phyloP scores from a whole-genome alignment of 768 basidiomycete genomes.

The Termitomyces eurrhizus region DNA sequence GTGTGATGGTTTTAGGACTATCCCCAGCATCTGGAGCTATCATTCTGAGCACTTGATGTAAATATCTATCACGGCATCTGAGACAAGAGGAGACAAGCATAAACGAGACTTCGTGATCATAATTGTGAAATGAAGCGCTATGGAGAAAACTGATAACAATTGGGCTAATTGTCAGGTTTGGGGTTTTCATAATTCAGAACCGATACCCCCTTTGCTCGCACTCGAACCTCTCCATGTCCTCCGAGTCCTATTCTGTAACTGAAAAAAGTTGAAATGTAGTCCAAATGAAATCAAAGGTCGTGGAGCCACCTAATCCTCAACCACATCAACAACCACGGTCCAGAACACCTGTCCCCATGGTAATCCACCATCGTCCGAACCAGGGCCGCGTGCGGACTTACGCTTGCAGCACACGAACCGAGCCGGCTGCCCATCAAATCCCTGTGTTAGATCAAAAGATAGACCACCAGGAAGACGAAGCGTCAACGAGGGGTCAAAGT shows the following conservation, averaged over 20 bases:
- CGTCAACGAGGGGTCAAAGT: conserved; percentile 60
- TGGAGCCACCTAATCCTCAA: conserved; percentile 16
- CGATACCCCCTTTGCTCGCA: too few relatives aligned
- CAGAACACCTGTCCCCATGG: conserved; percentile 52
- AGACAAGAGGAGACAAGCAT: too few relatives aligned
- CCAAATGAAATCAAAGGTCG: not conserved
- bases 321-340: conserved; percentile 50
- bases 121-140: too few relatives aligned
- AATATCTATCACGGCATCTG: too few relatives aligned
- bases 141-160: not conserved
- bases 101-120: too few relatives aligned
- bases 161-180: not conserved
- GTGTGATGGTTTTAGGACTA: too few relatives aligned
- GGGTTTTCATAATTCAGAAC: too few relatives aligned
- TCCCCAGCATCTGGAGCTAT: not conserved
- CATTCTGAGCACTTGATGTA: too few relatives aligned
- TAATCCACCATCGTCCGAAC: conserved; percentile 18
- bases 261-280: not conserved
- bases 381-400: conserved; percentile 15
- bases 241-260: too few relatives aligned
- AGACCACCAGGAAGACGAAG: conserved; percentile 80
- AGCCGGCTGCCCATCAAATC: conserved; percentile 95
- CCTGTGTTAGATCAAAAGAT: conserved; percentile 75
- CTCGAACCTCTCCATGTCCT: too few relatives aligned
- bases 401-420: conserved; percentile 78